A percentile compares a stretch with the other conserved stretches of the same genome.
Evolutionary conservation across 1,284 basidiomycete species (phyloP).

Genomic region (Ceratobasidium papillatum): DNA sequence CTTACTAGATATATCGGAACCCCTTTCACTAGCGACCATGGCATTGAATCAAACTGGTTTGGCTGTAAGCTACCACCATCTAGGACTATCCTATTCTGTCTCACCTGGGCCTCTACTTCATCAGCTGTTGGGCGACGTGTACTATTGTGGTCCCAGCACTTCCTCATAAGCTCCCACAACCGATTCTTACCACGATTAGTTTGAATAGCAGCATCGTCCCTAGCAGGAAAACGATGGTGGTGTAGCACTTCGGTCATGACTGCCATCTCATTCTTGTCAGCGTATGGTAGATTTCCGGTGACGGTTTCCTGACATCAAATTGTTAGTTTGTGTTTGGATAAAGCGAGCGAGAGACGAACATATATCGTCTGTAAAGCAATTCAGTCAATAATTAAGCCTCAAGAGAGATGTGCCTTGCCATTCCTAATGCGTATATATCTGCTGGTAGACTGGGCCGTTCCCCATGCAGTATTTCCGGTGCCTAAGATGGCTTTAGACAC

Average conservation of each 20-base stretch:
- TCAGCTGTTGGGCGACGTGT: neutral
- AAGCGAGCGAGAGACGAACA: neutral
- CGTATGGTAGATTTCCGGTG: slow-evolving; percentile 5
- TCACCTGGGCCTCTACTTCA: neutral
- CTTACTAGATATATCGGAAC: neutral
- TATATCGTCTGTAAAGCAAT: neutral
- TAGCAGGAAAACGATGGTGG: neutral
- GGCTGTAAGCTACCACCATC: too few relatives aligned
- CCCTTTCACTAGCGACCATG: neutral
- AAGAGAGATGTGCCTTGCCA: neutral
- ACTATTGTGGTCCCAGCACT: slow-evolving; percentile 4
- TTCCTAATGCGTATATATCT: slow-evolving; percentile 27
- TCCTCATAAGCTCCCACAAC: slow-evolving; percentile 1
- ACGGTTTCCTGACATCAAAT: neutral
- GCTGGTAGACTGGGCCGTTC: neutral
- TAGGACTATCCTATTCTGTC: neutral
- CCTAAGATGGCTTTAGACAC: neutral
- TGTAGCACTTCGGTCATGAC: neutral
- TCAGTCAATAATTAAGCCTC: neutral
- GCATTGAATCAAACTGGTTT: neutral
- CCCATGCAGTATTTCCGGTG: slow-evolving; percentile 14
- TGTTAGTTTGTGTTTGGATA: neutral
- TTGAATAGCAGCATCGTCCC: neutral
- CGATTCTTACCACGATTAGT: neutral
- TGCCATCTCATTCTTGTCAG: neutral